Evolutionary conservation across 164 flowering plant species (phyloP), one percentile per base, ranked within the genome.

Genomic region (Magnolia changhungtana): DNA sequence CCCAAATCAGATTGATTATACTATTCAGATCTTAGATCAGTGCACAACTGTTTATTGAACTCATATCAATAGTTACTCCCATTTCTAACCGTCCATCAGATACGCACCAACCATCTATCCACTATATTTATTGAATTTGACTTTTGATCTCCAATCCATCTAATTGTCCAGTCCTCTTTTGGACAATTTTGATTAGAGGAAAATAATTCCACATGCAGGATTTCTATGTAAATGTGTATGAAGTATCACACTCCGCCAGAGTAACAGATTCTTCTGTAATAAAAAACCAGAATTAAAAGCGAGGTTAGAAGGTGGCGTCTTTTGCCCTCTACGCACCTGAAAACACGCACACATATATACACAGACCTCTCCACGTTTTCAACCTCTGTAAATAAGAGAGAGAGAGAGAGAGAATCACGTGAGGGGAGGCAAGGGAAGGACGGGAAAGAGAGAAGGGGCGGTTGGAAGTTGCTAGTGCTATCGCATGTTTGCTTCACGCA

Each of bases 401-500:
- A 59, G 59, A 63, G 74, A 50, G 69, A 71, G 27, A 65, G 69
- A 8, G 11, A 11, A 37, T 55, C 29, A 67, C 58, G 31, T 50
- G 31, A 1, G 69, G 52, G 29, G 50, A 51, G 51, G 52, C 20
- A n/a, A 64, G 70, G 75, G 74, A 74, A 50, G 76, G 74, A 63
- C 70, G 65, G 75, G 70, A 76, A 69, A 65, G 58, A 78, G 74
- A 63, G 72, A 65, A 65, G 75, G 37, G 72, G 61, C 75, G 76
- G 67, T 73, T 76, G 77, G 84, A 78, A 81, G 76, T 77, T 73
- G 82, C 77, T 52, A 64, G 81, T 79, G 59, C 68, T 82, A 86
- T 87, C 88, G 82, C 89, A 86, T 90, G 94, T 88, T 95, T 95
- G 97, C 98, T 95, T 95, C 98, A 95, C 98, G 98, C 97, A 92